phyloP scores from a whole-genome alignment of 2,329 filamentous ascomycete species.

The Pseudogymnoascus sp. region DNA sequence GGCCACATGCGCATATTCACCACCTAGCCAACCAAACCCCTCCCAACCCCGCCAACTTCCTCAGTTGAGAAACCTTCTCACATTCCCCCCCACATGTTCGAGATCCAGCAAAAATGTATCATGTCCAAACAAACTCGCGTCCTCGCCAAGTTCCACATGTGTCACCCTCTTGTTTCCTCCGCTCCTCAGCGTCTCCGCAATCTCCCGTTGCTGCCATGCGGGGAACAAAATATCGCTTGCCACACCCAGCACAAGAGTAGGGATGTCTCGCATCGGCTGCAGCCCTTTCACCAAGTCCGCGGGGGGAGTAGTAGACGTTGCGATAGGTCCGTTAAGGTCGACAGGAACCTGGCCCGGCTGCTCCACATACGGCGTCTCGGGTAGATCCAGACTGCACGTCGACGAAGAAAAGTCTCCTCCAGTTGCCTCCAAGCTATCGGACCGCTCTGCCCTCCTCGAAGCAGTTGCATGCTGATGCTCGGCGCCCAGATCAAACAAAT shows the following conservation, averaged over 20 bases:
- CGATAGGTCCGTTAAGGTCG: constrained; percentile 28
- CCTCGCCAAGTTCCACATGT: constrained; percentile 86
- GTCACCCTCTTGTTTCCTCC: constrained; percentile 73
- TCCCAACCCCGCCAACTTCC: neutral
- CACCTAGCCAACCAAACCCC: neutral
- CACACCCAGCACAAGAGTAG: constrained; percentile 83
- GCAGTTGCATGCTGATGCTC: constrained; percentile 57
- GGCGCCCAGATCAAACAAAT: constrained; percentile 83
- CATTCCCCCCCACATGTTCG: constrained; percentile 78
- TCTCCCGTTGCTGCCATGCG: constrained; percentile 93
- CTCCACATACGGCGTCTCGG: constrained; percentile 77
- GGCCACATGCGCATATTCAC: constrained; percentile 1
- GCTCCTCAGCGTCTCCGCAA: constrained; percentile 71
- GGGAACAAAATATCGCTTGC: constrained; percentile 95
- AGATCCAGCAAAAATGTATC: constrained; percentile 93
- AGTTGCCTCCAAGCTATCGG: constrained; percentile 46
- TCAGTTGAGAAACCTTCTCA: constrained; percentile 64
- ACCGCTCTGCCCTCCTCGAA: constrained; percentile 52
- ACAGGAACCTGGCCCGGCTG: constrained; percentile 46
- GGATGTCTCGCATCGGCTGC: constrained; percentile 60
- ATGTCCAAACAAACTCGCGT: constrained; percentile 90
- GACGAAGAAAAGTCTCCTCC: constrained; percentile 29
- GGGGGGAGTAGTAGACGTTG: constrained; percentile 49
- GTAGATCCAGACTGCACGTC: constrained; percentile 72
- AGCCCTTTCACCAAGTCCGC: constrained; percentile 73